Conservation (phyloP, 768 basidiomycete genomes). For the Albatrellus ellisii region DNA sequence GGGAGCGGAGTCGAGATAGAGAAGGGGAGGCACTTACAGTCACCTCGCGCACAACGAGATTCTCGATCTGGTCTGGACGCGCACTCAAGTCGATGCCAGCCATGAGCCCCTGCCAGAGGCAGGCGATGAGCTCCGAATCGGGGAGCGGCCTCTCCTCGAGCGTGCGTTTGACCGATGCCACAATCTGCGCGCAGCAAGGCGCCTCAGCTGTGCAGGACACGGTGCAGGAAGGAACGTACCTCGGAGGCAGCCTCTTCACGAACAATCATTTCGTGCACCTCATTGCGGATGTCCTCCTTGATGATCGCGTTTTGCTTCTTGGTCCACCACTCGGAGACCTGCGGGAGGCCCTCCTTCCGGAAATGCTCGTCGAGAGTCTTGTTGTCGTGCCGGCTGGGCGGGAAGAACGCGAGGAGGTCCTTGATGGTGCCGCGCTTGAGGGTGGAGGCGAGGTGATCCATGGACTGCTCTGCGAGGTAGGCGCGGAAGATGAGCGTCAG, state of each 20-base stretch:
- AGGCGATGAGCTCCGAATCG: slow-evolving; percentile 72
- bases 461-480: slow-evolving; percentile 69
- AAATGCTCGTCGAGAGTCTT: slow-evolving; percentile 78
- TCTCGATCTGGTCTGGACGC: slow-evolving; percentile 85
- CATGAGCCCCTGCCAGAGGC: slow-evolving; percentile 91
- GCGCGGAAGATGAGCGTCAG: slow-evolving; percentile 71
- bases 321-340: slow-evolving; percentile 88
- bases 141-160: slow-evolving; percentile 76
- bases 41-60: slow-evolving; percentile 78
- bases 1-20: neutral
- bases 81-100: slow-evolving; percentile 79
- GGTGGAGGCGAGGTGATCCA: slow-evolving; percentile 79
- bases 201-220: neutral
- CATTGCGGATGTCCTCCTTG: slow-evolving; percentile 62
- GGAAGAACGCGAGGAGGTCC: slow-evolving; percentile 82
- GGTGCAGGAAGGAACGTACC: slow-evolving; percentile 29
- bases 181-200: slow-evolving; percentile 37
- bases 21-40: slow-evolving; percentile 37
- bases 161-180: slow-evolving; percentile 54
- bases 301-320: slow-evolving; percentile 79
- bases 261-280: slow-evolving; percentile 58
- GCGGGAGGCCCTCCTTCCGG: slow-evolving; percentile 60
- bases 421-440: slow-evolving; percentile 79
- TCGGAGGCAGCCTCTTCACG: slow-evolving; percentile 55
- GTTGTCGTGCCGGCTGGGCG: slow-evolving; percentile 63